Base-by-base conservation (phyloP, 331 rosid genomes). In the Pyracantha coccinea region DNA sequence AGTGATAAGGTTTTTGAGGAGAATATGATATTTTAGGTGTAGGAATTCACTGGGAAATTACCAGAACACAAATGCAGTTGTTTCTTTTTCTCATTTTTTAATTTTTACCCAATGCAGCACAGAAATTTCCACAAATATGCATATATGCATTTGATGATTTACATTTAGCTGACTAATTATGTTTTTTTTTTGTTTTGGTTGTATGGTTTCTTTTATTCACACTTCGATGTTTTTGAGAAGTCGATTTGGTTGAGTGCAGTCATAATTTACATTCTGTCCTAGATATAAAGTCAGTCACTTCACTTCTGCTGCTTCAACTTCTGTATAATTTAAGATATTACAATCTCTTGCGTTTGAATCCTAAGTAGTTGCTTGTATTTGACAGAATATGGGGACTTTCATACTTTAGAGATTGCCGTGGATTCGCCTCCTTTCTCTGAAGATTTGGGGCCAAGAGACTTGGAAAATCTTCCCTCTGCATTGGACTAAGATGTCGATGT, bases 401-500 rank as follows among this genome's bases (percentile, higher is more conserved):
- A 38, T 66, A 69, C 67, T 21, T 17, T 32, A 77, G 32, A 24
- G 10, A 71, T 81, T 75, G 62, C 76, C 14, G 78, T 85, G 73
- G 77, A 68, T 76, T 80, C 38, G 71, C 38, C 21, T 31, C 54
- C 60, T 25, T 62, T 20, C 60, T 58, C 68, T 44, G 78, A 72
- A 68, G 71, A 72, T 69, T 77, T 19, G 35, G 73, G 69, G 59
- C 27, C 86, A 72, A 74, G 33, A 19, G 55, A 17, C 62, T 62
- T 21, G 16, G 65, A 63, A 29, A 17, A 61, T 67, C 78, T 59
- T 65, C 71, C 71, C 33, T 77, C 60, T 29, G 24, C 44, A 2
- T 66, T 61, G 83, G 81, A 44, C 69, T 71, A 24, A 79, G 76
- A 85, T 88, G 14, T 38, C 45, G 14, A 38, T 38, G 91, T 79